phyloP scores from a whole-genome alignment of 2,329 filamentous ascomycete genomes.

The Iodosphaeria phyllophila region DNA sequence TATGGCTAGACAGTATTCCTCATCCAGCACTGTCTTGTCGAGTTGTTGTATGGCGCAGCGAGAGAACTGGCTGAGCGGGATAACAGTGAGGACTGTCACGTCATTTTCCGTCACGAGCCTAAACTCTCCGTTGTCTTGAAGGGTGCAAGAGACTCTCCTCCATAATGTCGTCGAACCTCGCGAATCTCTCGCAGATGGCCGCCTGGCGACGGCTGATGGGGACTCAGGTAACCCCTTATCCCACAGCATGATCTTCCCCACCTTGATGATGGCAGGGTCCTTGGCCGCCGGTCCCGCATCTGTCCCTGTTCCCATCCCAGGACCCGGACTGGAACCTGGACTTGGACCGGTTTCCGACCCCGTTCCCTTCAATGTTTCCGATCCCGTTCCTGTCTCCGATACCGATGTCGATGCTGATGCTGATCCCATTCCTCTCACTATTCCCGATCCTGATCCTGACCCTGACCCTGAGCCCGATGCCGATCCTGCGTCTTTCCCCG shows the following conservation, averaged over 20 bases:
- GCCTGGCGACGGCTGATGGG: conserved; percentile 35
- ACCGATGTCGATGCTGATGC: too few relatives aligned
- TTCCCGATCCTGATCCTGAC: too few relatives aligned
- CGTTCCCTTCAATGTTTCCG: too few relatives aligned
- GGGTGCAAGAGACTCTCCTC: conserved; percentile 77
- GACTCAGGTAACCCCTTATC: conserved; percentile 49
- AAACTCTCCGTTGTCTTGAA: conserved; percentile 89
- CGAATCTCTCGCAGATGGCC: conserved; percentile 37
- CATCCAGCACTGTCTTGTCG: conserved; percentile 76
- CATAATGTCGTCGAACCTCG: conserved; percentile 43
- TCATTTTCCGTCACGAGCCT: conserved; percentile 81
- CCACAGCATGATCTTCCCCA: conserved; percentile 82
- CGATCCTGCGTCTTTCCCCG: too few relatives aligned
- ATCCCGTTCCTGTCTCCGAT: too few relatives aligned
- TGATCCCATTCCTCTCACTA: too few relatives aligned
- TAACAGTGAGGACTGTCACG: conserved; percentile 57
- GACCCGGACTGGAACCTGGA: too few relatives aligned
- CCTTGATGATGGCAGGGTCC: conserved; percentile 78
- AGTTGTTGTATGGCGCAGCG: conserved; percentile 80
- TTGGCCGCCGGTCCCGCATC: conserved; percentile 31
- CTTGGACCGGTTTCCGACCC: too few relatives aligned
- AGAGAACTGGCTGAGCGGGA: conserved; percentile 77
- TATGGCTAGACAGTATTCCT: conserved; percentile 86
- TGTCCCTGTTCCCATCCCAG: too few relatives aligned
- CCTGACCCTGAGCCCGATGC: too few relatives aligned